Base-by-base conservation (phyloP, 345 rosid species). In the Anacardium occidentale region DNA sequence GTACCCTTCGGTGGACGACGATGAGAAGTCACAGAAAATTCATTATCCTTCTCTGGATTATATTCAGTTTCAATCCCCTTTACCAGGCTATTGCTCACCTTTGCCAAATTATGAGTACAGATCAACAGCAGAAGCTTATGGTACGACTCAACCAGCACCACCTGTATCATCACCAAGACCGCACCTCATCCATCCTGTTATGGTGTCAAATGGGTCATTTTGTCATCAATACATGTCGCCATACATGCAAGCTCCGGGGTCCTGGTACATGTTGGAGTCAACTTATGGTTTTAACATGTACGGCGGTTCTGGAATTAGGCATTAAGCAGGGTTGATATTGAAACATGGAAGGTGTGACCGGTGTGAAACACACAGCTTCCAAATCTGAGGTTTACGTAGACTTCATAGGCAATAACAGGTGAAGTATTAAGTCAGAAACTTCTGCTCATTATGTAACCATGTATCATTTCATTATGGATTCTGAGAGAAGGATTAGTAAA, bases 201-300 rank as follows among this genome's bases (percentile, higher is more conserved):
- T 29, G 7, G 60, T 14, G 52, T 53, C 51, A 48, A 59, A 21
- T 4, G 64, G 56, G 20, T 63, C 24, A 32, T 61, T 59, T 52
- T 47, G 55, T 18, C 57, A 62, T 25, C 57, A 50, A 14, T 51
- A 10, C 25, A 62, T 56, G 9, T 70, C 75, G 18, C 76, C 72
- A 54, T 9, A 37, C 12, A 12, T 58, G 7, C 52, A 32, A 52
- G n/a, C 24, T 50, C 55, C 72, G 24, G 73, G 74, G 44, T 55
- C 76, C 13, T 26, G 79, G 67, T 63, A 79, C 63, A 0, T 11
- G n/a, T n/a, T 47, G 47, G 74, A 74, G 69, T 34, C 81, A 11
- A 14, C 71, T 1, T 32, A 47, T 26, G 67, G 67, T 13, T 29
- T 5, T 34, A 42, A 10, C 7, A 2, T 50, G 44, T 37, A 24